Conservation (phyloP, 1,284 basidiomycete species). For the Rhodofomes roseus region DNA sequence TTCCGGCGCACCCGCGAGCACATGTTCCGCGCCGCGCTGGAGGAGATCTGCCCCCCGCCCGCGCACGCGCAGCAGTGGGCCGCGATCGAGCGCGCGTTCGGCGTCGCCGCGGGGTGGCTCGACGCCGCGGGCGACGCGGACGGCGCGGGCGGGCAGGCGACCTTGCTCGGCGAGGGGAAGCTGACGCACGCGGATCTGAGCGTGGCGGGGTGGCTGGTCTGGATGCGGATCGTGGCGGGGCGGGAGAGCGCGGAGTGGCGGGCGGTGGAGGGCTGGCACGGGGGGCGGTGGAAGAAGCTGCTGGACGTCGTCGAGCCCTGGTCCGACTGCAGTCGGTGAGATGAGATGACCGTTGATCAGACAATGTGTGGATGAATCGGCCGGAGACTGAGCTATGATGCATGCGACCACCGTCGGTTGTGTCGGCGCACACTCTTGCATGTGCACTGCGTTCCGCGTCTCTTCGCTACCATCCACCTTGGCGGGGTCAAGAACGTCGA, state of each 20-base stretch:
- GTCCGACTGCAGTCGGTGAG: background rate
- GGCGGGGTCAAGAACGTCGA: too few relatives aligned
- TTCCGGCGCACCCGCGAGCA: conserved; percentile 21
- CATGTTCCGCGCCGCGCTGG: conserved; percentile 12
- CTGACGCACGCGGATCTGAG: conserved; percentile 14
- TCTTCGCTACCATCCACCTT: too few relatives aligned
- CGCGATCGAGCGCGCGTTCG: conserved; percentile 9
- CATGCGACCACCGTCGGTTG: too few relatives aligned
- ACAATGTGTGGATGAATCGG: too few relatives aligned
- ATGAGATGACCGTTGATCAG: too few relatives aligned
- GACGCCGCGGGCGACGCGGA: conserved; percentile 9
- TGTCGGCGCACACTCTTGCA: too few relatives aligned
- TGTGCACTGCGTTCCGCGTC: too few relatives aligned
- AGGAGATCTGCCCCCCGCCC: conserved; percentile 15
- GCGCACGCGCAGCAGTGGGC: conserved; percentile 14
- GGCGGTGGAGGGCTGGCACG: conserved; percentile 4
- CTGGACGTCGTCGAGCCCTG: conserved; percentile 5
- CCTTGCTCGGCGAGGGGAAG: background rate
- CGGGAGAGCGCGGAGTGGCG: conserved; percentile 6
- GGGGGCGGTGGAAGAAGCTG: conserved; percentile 6
- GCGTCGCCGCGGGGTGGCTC: conserved; percentile 13
- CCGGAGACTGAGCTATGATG: too few relatives aligned
- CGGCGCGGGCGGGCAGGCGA: conserved; percentile 9
- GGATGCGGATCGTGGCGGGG: conserved; percentile 8
- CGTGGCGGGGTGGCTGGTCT: conserved; percentile 13